These are phyloP conservation scores for Diacronema lutheri DNA, from an alignment of 78 protist species.

Conservation along the genomic window DNA sequence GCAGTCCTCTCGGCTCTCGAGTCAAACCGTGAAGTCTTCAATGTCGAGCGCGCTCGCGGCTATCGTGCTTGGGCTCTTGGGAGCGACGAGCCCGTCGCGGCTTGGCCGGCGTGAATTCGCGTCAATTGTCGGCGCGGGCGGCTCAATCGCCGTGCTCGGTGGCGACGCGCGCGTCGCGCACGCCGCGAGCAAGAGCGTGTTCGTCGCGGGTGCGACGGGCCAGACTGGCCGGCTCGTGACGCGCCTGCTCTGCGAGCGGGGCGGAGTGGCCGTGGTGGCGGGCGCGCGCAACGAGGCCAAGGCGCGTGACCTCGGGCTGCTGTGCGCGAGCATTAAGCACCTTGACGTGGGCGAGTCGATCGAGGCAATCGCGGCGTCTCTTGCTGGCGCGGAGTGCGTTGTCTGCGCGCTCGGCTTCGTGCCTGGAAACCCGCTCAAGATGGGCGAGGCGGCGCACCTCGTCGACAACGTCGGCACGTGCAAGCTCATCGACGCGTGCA, in stretches of 20 bases:
- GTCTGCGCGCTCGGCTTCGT: constrained; percentile 17
- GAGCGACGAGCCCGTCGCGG: no score
- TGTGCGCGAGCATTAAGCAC: constrained; percentile 3
- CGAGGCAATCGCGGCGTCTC: background rate
- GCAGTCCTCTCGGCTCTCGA: no score
- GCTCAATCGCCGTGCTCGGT: no score
- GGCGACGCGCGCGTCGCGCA: no score
- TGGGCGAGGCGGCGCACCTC: background rate
- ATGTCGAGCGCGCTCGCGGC: no score
- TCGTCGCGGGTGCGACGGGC: constrained; percentile 31
- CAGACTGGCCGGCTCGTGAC: constrained; percentile 18
- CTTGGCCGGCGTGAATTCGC: no score
- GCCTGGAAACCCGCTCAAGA: constrained; percentile 17
- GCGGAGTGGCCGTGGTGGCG: background rate
- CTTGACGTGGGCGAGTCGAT: background rate
- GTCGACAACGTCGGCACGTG: constrained; percentile 27
- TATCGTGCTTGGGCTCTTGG: no score
- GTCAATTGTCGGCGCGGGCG: no score
- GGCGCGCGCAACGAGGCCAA: background rate
- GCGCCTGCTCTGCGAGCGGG: background rate
- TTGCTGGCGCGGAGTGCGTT: background rate
- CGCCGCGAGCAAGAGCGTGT: no score
- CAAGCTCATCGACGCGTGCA: constrained; percentile 15
- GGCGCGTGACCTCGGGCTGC: background rate
- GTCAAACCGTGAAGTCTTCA: no score